These are phyloP conservation scores for Talaromyces verruculosus DNA, from an alignment of 2,329 filamentous ascomycete species.

Conservation along the genomic window DNA sequence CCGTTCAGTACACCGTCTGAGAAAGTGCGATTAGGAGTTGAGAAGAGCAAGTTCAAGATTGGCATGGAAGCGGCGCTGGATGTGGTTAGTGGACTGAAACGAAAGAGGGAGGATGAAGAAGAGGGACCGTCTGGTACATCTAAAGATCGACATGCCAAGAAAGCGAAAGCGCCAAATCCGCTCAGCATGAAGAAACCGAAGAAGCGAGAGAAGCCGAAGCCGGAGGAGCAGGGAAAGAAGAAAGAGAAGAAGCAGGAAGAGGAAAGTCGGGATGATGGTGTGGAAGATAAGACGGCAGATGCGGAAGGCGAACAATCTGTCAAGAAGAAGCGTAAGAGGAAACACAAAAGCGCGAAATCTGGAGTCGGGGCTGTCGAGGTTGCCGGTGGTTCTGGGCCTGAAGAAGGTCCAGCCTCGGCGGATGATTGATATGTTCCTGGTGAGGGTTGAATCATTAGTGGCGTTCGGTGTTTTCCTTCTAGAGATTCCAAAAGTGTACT, in stretches of 20 bases:
- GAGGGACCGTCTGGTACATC: slow-evolving; percentile 25
- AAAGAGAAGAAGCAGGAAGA: slow-evolving; percentile 25
- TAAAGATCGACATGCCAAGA: slow-evolving; percentile 31
- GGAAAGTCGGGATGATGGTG: slow-evolving; percentile 20
- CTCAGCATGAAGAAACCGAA: slow-evolving; percentile 51
- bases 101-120: slow-evolving; percentile 29
- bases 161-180: slow-evolving; percentile 49
- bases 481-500: slow-evolving; percentile 8
- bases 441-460: slow-evolving; percentile 5
- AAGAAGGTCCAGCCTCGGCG: neutral
- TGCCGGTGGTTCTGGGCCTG: neutral
- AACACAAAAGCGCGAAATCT: slow-evolving; percentile 33
- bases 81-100: slow-evolving; percentile 37
- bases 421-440: slow-evolving; percentile 8
- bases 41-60: slow-evolving; percentile 48
- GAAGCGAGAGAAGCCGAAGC: slow-evolving; percentile 32
- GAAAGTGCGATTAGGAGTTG: slow-evolving; percentile 43
- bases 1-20: slow-evolving; percentile 48
- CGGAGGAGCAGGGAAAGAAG: slow-evolving; percentile 21
- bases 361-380: slow-evolving; percentile 24
- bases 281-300: slow-evolving; percentile 22
- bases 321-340: slow-evolving; percentile 36
- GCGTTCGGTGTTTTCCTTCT: slow-evolving; percentile 14
- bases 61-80: slow-evolving; percentile 38
- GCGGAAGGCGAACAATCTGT: slow-evolving; percentile 5